A percentile compares a stretch with the other conserved stretches of the same genome.
Evolutionary conservation across 306 rosid genomes (phyloP).

Genomic region (Albizia julibrissin): DNA sequence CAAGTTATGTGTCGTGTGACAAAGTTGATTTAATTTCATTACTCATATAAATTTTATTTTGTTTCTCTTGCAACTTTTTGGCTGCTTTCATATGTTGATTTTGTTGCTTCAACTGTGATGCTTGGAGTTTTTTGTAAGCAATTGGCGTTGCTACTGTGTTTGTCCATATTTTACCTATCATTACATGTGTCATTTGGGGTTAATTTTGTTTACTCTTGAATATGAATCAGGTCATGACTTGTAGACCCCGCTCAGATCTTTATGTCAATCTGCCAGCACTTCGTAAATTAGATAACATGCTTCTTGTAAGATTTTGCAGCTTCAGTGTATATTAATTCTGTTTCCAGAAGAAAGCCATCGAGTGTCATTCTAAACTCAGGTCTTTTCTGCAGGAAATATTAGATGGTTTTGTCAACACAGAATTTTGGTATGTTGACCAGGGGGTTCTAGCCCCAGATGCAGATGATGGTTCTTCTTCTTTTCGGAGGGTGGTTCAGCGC

Average conservation of each 20-base stretch:
- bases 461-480: constrained; percentile 75
- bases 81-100: neutral
- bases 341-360: constrained; percentile 22
- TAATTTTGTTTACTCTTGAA: constrained; percentile 24
- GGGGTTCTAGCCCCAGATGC: constrained; percentile 79
- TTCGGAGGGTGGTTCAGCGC: constrained; percentile 75
- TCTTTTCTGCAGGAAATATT: constrained; percentile 69
- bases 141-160: neutral
- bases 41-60: neutral
- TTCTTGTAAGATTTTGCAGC: constrained; percentile 67
- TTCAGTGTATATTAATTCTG: neutral
- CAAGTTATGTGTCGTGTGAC: neutral
- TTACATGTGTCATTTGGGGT: neutral
- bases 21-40: neutral
- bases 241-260: constrained; percentile 90
- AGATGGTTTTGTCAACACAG: constrained; percentile 67
- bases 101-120: constrained; percentile 15
- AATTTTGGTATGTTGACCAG: constrained; percentile 96
- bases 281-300: constrained; percentile 94
- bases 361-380: constrained; percentile 29
- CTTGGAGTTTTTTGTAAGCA: neutral
- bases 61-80: neutral
- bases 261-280: constrained; percentile 93
- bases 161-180: neutral
- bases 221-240: constrained; percentile 83